Evolutionary conservation across 257 asterid genomes (phyloP).

Genomic region (Oldenlandia corymbosa): DNA sequence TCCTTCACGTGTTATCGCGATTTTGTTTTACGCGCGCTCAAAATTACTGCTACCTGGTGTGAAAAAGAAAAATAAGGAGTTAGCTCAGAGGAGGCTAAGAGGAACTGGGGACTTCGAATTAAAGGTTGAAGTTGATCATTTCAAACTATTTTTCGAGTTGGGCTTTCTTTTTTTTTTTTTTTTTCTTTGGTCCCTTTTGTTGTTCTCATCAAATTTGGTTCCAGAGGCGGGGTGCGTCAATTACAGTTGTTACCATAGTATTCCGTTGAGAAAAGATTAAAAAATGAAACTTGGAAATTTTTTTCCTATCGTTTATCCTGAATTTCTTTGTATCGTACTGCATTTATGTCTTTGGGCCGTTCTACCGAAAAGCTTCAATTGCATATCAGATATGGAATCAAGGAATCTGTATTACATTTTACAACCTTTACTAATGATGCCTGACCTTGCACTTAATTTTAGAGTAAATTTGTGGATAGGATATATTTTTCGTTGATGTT

Average conservation of each 20-base stretch:
- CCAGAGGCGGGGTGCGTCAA: neutral
- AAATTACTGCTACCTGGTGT: neutral
- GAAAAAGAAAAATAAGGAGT: neutral
- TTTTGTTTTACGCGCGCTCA: neutral
- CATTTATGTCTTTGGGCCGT: too few relatives aligned
- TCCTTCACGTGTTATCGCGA: neutral
- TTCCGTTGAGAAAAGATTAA: slow-evolving; percentile 1
- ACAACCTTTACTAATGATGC: neutral
- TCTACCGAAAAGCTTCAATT: neutral
- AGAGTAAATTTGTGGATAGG: neutral
- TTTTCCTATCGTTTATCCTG: neutral
- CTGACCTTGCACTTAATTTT: neutral
- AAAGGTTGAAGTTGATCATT: neutral
- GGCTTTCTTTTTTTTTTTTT: neutral
- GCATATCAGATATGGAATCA: neutral
- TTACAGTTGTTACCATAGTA: neutral
- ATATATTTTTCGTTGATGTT: neutral
- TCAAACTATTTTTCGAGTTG: neutral
- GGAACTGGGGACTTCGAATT: slow-evolving; percentile 1
- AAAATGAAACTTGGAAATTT: slow-evolving; percentile 3
- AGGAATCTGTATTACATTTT: neutral
- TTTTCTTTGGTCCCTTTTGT: neutral
- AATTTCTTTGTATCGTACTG: neutral
- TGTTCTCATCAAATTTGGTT: neutral
- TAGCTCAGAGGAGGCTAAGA: neutral